phyloP scores from a whole-genome alignment of 768 basidiomycete species.

The Paxillus involutus region DNA sequence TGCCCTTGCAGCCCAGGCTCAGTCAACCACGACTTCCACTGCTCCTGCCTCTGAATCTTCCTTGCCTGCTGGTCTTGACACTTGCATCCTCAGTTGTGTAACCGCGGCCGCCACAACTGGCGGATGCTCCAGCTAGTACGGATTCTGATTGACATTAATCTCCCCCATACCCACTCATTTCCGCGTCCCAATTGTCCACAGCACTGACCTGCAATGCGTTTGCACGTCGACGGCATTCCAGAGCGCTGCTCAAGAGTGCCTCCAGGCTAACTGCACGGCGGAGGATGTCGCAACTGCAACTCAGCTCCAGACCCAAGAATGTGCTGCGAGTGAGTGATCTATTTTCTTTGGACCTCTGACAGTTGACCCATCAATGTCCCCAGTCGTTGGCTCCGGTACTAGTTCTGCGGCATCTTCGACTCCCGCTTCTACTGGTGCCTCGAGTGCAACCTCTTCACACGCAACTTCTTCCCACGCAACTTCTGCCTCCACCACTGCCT shows the following conservation, averaged over 20 bases:
- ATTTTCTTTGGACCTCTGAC: background rate
- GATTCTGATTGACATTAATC: background rate
- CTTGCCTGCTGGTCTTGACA: background rate
- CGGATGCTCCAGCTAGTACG: constrained; percentile 19
- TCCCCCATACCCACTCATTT: background rate
- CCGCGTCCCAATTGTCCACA: constrained; percentile 11
- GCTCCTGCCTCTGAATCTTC: constrained; percentile 6
- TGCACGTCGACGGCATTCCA: constrained; percentile 42
- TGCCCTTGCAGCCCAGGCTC: constrained; percentile 21
- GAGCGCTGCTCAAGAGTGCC: constrained; percentile 29
- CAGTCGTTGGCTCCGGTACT: background rate
- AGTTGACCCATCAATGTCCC: background rate
- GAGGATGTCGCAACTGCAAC: constrained; percentile 31
- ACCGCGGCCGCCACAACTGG: background rate
- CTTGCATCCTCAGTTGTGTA: constrained; percentile 14
- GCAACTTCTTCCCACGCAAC: background rate
- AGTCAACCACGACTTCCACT: constrained; percentile 3
- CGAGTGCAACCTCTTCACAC: too few relatives aligned
- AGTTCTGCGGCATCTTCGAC: background rate
- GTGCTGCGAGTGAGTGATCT: constrained; percentile 22
- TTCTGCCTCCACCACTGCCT: background rate
- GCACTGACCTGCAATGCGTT: constrained; percentile 39
- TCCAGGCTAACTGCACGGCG: constrained; percentile 33
- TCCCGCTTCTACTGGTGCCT: background rate
- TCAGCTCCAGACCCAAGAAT: constrained; percentile 31